Base-by-base conservation (phyloP, 371 early-diverging fungal species). In the Vairimorpha necatrix region DNA sequence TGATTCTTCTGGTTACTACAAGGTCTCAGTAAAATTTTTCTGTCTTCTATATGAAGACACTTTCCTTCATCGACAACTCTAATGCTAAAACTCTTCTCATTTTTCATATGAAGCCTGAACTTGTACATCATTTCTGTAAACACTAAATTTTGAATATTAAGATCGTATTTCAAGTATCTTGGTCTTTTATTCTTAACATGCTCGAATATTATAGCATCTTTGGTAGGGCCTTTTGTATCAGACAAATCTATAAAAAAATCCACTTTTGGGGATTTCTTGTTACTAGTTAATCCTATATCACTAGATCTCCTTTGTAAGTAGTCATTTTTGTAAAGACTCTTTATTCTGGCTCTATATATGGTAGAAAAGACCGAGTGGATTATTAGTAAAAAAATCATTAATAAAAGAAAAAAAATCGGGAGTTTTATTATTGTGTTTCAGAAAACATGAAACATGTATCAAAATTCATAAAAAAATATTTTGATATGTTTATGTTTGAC, bases 221-320 rank as follows among this genome's bases (percentile, higher is more conserved):
- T 50, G 14, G 3, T 50, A 50, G 14, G 14, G 4, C 50, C 50
- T n/a, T 13, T 13, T 50, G 4, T 50, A 11, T n/a, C n/a, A 11
- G 50, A n/a, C n/a, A 50, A 13, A 13, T 50, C 50, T n/a, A 50
- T n/a, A 50, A 50, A 50, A 50, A 50, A 50, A 50, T 50, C 50
- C 22, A 22, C 22, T n/a, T 50, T 50, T n/a, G 50, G 50, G 4
- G 50, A 6, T 13, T 50, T 4, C 4, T 4, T 4, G 3, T 50
- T 4, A 3, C 3, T 11, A 3, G 50, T 50, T n/a, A 50, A 22
- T 13, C n/a, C 50, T 50, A 50, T n/a, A 11, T 50, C n/a, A n/a
- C 22, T 22, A 50, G 4, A 6, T 11, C 50, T n/a, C 22, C 50
- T 4, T 50, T 3, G 4, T 50, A 50, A n/a, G n/a, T 50, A 50